Percentiles rank a stretch among this genome's conserved stretches.
Conservation (phyloP, 2,329 filamentous ascomycete genomes). For the Diaporthe sp. region DNA sequence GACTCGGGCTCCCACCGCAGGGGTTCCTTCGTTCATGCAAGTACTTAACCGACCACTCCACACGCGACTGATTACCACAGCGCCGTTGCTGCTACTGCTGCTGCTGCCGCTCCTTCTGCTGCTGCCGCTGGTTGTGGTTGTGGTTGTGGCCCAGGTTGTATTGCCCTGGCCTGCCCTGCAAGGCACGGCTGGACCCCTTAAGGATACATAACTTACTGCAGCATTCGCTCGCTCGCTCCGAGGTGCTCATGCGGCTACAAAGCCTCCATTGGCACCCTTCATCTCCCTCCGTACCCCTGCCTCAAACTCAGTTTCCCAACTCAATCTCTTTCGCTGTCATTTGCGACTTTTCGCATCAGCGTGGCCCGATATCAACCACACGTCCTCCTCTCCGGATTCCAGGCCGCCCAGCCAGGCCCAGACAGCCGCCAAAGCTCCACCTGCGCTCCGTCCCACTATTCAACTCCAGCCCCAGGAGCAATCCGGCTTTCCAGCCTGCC, state of each 20-base stretch:
- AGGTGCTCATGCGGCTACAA: conserved; percentile 41
- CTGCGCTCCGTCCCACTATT: conserved; percentile 35
- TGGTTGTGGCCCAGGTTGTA: not conserved
- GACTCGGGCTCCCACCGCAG: conserved; percentile 44
- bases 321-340: conserved; percentile 22
- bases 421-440: conserved; percentile 38
- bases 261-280: conserved; percentile 39
- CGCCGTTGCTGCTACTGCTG: not conserved
- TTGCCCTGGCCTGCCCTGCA: conserved; percentile 44
- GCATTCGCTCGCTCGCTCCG: conserved; percentile 27
- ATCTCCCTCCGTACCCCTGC: conserved; percentile 29
- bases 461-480: conserved; percentile 31
- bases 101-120: not conserved
- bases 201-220: conserved; percentile 46
- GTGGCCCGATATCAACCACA: conserved; percentile 28
- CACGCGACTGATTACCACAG: conserved; percentile 27
- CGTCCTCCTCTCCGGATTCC: conserved; percentile 16
- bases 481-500: conserved; percentile 36
- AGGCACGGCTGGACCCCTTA: conserved; percentile 49
- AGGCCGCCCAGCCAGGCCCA: conserved; percentile 33
- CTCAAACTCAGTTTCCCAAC: conserved; percentile 24
- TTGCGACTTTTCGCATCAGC: conserved; percentile 8
- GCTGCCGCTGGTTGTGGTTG: not conserved
- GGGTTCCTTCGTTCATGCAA: conserved; percentile 51
- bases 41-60: conserved; percentile 32